These are phyloP conservation scores for Raffaelea ambrosiae DNA, from an alignment of 2,329 filamentous ascomycete species.

Conservation along the genomic window DNA sequence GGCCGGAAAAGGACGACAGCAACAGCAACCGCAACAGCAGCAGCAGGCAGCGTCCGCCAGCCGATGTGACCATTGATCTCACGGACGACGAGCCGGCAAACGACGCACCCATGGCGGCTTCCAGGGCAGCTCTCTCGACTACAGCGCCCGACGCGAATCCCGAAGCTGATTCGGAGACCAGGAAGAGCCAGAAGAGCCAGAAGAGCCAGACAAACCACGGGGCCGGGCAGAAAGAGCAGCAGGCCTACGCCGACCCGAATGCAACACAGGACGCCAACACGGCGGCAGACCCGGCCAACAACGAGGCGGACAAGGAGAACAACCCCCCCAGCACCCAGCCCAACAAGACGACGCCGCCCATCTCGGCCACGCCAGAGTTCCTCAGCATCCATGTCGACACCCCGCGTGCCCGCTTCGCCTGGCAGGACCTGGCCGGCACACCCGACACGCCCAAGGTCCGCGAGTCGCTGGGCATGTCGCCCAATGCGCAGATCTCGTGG, in stretches of 20 bases:
- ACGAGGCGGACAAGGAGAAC: conserved; percentile 10
- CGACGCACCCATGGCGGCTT: too few species aligned
- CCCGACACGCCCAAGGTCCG: conserved; percentile 21
- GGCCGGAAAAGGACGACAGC: background rate
- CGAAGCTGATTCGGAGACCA: background rate
- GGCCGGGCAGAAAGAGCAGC: background rate
- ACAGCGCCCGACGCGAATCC: background rate
- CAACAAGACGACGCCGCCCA: conserved; percentile 9
- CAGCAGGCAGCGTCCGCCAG: background rate
- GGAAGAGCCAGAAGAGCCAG: background rate
- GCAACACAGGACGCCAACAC: background rate
- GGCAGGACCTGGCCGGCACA: conserved; percentile 49
- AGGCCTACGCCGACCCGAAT: background rate
- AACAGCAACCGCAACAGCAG: background rate
- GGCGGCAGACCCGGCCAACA: background rate
- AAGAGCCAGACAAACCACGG: background rate
- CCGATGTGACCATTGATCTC: too few species aligned
- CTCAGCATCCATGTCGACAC: conserved; percentile 29
- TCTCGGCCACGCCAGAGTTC: conserved; percentile 13
- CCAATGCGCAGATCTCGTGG: conserved; percentile 55
- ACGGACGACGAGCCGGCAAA: too few species aligned
- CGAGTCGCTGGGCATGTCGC: conserved; percentile 42
- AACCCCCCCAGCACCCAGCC: conserved; percentile 9
- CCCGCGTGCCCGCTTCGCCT: conserved; percentile 43
- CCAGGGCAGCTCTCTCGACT: too few species aligned